phyloP scores from a whole-genome alignment of 2,329 filamentous ascomycete genomes.

The Botrytis pseudocinerea region DNA sequence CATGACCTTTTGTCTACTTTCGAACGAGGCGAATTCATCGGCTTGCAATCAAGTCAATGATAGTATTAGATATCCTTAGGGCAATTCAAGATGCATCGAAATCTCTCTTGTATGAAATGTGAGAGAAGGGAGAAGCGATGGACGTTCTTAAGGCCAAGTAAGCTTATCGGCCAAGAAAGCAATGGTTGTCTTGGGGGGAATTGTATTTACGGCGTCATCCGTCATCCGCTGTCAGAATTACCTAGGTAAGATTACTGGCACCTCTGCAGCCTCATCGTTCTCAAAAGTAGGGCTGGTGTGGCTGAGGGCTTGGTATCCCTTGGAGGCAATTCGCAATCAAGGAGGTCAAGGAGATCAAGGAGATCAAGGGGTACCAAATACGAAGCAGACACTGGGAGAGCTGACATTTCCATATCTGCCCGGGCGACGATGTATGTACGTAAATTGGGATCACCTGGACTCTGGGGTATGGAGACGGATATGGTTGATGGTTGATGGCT shows the following conservation, averaged over 20 bases:
- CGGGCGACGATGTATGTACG: background rate
- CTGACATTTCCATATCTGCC: background rate
- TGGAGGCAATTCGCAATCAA: background rate
- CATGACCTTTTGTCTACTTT: slow-evolving; percentile 34
- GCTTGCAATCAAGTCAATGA: slow-evolving; percentile 8
- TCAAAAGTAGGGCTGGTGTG: slow-evolving; percentile 11
- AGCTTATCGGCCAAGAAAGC: slow-evolving; percentile 4
- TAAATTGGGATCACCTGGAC: background rate
- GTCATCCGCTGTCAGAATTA: slow-evolving; percentile 9
- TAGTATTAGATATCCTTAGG: background rate
- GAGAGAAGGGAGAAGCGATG: background rate
- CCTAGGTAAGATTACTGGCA: background rate
- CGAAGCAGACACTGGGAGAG: background rate
- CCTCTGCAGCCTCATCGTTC: slow-evolving; percentile 7
- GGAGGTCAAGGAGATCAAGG: background rate
- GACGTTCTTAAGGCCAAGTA: background rate
- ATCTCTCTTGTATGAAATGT: background rate
- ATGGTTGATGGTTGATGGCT: background rate
- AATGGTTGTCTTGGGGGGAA: background rate
- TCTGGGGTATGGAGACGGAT: background rate
- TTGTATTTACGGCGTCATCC: slow-evolving; percentile 5
- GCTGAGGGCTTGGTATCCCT: slow-evolving; percentile 15
- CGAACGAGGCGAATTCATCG: background rate
- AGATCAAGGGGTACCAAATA: background rate
- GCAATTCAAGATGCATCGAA: background rate